Evolutionary conservation across 306 rosid genomes (phyloP), one percentile per base, ranked within the genome.

Genomic region (Castanea sativa): DNA sequence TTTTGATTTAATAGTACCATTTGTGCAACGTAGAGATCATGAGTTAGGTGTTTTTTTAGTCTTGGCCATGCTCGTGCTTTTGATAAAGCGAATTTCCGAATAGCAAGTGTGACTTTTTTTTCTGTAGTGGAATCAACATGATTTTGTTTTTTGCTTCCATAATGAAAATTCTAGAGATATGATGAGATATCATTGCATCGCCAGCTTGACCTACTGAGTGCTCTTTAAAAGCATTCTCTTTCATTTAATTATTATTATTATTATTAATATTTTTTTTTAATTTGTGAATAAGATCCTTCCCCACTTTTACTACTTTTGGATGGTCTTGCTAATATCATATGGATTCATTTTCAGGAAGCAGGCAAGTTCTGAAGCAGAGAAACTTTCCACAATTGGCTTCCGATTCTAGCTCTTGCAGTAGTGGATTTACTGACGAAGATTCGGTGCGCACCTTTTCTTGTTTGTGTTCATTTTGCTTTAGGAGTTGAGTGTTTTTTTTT

Each of bases 321-420:
- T 71, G 20, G 76, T 45, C 72, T 38, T 79, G 71, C 84, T 86
- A 68, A 86, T 73, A 55, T 80, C 59, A 70, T 77, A 21, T 60
- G 60, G 64, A 69, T 81, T 89, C 76, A 25, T 83, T 85, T 76
- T 63, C 95, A 91, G 97, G 89, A 77, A 83, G 75, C 85, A 85
- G 87, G 79, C 84, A 73, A 76, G 82, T 80, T 72, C 84, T 71
- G 77, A 83, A 78, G 64, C 92, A 73, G 68, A 80, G 80, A 75
- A 79, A 81, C 55, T 65, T 58, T 65, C 80, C 77, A 3, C 86
- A 81, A 73, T 80, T 80, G 68, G 85, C 87, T 76, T 88, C 94
- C 3, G 90, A 85, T 85, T 90, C 83, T 79, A 78, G 81, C 78
- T 90, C 93, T 65, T 78, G 81, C 80, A 67, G 92, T 80, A 89